Evolutionary conservation across 2,329 filamentous ascomycete genomes (phyloP).

Genomic region (Metarhizium anisopliae): DNA sequence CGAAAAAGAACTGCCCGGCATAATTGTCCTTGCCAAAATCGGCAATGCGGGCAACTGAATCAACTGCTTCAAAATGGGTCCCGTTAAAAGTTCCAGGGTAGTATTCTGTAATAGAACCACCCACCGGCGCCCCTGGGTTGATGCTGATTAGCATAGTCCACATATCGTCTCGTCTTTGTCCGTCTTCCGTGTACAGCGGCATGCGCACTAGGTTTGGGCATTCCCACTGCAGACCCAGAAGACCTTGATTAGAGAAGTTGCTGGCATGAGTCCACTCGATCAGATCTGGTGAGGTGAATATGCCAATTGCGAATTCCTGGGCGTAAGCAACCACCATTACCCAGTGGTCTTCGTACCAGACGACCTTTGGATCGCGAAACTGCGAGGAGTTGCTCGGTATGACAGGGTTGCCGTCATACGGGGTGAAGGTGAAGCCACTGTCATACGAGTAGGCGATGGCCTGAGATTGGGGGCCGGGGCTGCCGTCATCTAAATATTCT

Average conservation of each 20-base stretch:
- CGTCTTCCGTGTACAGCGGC: constrained; percentile 30
- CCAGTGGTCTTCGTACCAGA: constrained; percentile 49
- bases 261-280: constrained; percentile 42
- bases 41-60: constrained; percentile 17
- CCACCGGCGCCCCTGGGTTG: constrained; percentile 48
- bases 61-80: constrained; percentile 42
- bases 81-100: constrained; percentile 54
- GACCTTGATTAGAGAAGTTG: constrained; percentile 46
- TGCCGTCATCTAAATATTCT: not conserved
- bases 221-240: constrained; percentile 50
- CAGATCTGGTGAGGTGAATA: constrained; percentile 52
- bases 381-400: constrained; percentile 43
- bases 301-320: constrained; percentile 45
- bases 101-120: constrained; percentile 47
- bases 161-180: constrained; percentile 15
- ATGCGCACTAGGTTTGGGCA: constrained; percentile 54
- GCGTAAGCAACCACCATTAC: constrained; percentile 46
- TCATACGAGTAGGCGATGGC: constrained; percentile 53
- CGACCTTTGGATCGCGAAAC: constrained; percentile 59
- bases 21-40: constrained; percentile 30
- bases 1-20: constrained; percentile 26
- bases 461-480: constrained; percentile 36
- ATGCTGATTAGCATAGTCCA: constrained; percentile 42
- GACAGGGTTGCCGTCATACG: constrained; percentile 52
- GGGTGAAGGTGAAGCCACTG: constrained; percentile 51